Percentiles rank a stretch among this genome's conserved stretches.
These are phyloP conservation scores for Ilyonectria sp. DNA, from an alignment of 2,329 filamentous ascomycete genomes.

Conservation along the genomic window DNA sequence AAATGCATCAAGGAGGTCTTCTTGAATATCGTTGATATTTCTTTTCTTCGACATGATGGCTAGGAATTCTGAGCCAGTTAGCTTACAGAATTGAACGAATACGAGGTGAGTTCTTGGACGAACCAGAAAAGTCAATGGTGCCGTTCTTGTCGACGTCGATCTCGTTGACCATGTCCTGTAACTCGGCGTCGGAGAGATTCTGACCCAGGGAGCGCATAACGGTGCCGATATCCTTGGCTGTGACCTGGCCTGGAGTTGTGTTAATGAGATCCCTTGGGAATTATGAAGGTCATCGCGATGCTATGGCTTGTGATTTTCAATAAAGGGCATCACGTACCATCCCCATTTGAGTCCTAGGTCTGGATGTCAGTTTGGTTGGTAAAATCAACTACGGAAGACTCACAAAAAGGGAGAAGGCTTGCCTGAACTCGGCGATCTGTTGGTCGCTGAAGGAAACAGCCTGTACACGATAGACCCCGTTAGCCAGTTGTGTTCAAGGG, in stretches of 20 bases:
- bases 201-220: slow-evolving; percentile 93
- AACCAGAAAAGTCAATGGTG: slow-evolving; percentile 92
- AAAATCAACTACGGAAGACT: slow-evolving; percentile 59
- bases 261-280: slow-evolving; percentile 14
- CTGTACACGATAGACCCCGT: slow-evolving; percentile 62
- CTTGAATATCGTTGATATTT: slow-evolving; percentile 93
- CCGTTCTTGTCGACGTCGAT: slow-evolving; percentile 94
- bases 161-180: slow-evolving; percentile 96
- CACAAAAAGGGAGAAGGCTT: slow-evolving; percentile 99
- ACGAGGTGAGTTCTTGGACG: slow-evolving; percentile 43
- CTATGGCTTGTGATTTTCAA: not conserved
- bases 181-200: slow-evolving; percentile 89
- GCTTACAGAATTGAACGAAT: slow-evolving; percentile 22
- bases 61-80: slow-evolving; percentile 79
- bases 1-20: slow-evolving; percentile 91
- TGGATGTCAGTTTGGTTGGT: not conserved
- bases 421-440: slow-evolving; percentile 99
- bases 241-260: slow-evolving; percentile 80
- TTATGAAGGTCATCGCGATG: not conserved
- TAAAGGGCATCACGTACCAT: slow-evolving; percentile 75
- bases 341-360: slow-evolving; percentile 85
- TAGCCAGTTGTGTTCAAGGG: not conserved
- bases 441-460: slow-evolving; percentile 98
- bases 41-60: slow-evolving; percentile 96
- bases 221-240: slow-evolving; percentile 89